Evolutionary conservation across 345 rosid species (phyloP).

Genomic region (Salix koriyanagi): DNA sequence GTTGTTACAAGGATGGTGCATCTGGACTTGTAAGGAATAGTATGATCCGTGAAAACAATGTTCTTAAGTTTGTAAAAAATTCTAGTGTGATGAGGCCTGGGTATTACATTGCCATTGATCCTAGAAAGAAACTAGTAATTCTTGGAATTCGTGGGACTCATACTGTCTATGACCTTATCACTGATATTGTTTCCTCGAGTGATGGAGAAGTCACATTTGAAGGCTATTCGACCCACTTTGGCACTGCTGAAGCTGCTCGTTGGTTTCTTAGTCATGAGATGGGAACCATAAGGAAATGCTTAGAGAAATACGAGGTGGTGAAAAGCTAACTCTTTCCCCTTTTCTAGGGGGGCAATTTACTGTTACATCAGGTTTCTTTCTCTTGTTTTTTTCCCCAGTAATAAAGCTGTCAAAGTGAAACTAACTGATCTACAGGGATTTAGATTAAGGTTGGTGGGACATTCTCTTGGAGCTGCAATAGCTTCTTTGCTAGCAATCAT

Average conservation of each 20-base stretch:
- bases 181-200: constrained; percentile 79
- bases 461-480: constrained; percentile 90
- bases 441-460: constrained; percentile 91
- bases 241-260: constrained; percentile 90
- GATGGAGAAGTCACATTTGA: constrained; percentile 78
- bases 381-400: background rate
- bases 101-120: constrained; percentile 73
- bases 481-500: constrained; percentile 80
- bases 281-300: constrained; percentile 59
- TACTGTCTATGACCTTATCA: constrained; percentile 79
- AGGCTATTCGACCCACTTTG: constrained; percentile 92
- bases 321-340: background rate
- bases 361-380: background rate
- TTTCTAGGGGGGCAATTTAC: constrained; percentile 2
- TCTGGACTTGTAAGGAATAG: constrained; percentile 56
- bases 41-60: constrained; percentile 74
- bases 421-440: constrained; percentile 68
- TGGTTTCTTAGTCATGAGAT: constrained; percentile 90
- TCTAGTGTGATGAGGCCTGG: constrained; percentile 94
- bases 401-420: constrained; percentile 18
- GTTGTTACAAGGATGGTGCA: constrained; percentile 55
- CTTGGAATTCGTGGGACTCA: constrained; percentile 86
- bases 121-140: constrained; percentile 63
- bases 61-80: constrained; percentile 66
- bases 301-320: constrained; percentile 62